These are phyloP conservation scores for Baorangia bicolor DNA, from an alignment of 768 basidiomycete species.

Conservation along the genomic window DNA sequence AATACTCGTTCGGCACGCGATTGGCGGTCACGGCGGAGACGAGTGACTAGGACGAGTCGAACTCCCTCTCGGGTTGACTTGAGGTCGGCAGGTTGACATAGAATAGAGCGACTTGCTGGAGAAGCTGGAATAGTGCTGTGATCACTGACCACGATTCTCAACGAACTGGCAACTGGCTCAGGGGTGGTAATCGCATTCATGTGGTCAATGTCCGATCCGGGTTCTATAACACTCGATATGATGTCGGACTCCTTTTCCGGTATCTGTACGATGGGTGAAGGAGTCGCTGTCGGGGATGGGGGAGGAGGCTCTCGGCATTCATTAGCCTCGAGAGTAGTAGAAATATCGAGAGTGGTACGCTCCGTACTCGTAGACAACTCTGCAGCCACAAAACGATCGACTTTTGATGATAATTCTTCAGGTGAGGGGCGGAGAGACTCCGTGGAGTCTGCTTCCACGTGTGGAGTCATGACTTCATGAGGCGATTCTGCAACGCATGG, in stretches of 20 bases:
- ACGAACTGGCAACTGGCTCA: slow-evolving; percentile 11
- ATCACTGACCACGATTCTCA: slow-evolving; percentile 31
- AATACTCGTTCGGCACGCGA: slow-evolving; percentile 60
- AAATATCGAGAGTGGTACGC: slow-evolving; percentile 8
- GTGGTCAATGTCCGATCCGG: slow-evolving; percentile 7
- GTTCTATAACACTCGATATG: slow-evolving; percentile 8
- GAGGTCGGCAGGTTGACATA: slow-evolving; percentile 16
- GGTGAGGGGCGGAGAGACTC: slow-evolving; percentile 3
- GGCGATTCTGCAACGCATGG: slow-evolving; percentile 12
- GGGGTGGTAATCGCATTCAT: slow-evolving; percentile 8
- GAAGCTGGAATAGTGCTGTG: slow-evolving; percentile 18
- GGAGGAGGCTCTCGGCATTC: slow-evolving; percentile 5
- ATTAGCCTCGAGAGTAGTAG: slow-evolving; percentile 5
- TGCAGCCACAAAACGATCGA: background rate
- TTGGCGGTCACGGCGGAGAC: slow-evolving; percentile 58
- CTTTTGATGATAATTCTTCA: slow-evolving; percentile 8
- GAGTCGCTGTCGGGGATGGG: slow-evolving; percentile 12
- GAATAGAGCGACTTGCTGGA: slow-evolving; percentile 1
- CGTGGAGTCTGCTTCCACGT: slow-evolving; percentile 12
- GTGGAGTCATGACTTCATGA: slow-evolving; percentile 8
- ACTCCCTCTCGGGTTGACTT: slow-evolving; percentile 59
- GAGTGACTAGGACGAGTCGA: slow-evolving; percentile 59
- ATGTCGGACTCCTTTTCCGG: slow-evolving; percentile 16
- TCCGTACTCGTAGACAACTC: slow-evolving; percentile 8
- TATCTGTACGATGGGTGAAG: slow-evolving; percentile 11